Evolutionary conservation across 495 filamentous ascomycete species (phyloP), one percentile per base, ranked within the genome.

Genomic region (Pseudomonodictys pantanalensis): DNA sequence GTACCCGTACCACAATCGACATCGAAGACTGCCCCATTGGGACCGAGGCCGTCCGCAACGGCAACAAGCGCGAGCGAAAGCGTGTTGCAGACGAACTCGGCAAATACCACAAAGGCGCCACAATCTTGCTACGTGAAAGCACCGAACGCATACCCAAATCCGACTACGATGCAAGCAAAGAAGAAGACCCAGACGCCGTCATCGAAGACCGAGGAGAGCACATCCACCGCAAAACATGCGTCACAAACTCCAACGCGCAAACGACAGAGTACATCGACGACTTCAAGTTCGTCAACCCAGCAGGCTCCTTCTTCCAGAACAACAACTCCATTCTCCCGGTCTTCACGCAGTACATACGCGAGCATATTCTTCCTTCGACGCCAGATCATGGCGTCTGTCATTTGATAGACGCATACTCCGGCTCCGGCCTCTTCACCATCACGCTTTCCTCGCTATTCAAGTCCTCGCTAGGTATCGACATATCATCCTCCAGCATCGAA

Each of bases 21-120:
- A 96, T 98, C 54, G 93, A 98, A 69, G 93, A 98, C 68, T 98
- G 93, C 66, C 93, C 93, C 4, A 91, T 98, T 63, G 93, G 88
- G 24, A 97, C 93, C 5, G 86, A 91, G 38, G 85, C 86, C 24
- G 84, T 98, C 22, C 79, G 88, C 30, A 75, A 78, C 51, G 93
- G 92, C 1, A 79, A 96, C 68, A 85, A 79, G 65, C 78, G 72
- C 1, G 91, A 95, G 75, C 78, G 93, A 24, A 79, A 79, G 62
- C 79, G 85, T 44, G 85, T 97, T 54, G 75, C 76, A 0, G 75
- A 81, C 20, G 86, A 95, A 54, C 79, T 92, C 53, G 70, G 75
- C 6, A 84, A 81, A 12, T 97, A 89, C 74, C 84, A 77, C 48
- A 82, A 81, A 63, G 93, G 95, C 22, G 92, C 91, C 20, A 98